Conservation (phyloP, 805 yeast species). For the Myxozyma neglecta region DNA sequence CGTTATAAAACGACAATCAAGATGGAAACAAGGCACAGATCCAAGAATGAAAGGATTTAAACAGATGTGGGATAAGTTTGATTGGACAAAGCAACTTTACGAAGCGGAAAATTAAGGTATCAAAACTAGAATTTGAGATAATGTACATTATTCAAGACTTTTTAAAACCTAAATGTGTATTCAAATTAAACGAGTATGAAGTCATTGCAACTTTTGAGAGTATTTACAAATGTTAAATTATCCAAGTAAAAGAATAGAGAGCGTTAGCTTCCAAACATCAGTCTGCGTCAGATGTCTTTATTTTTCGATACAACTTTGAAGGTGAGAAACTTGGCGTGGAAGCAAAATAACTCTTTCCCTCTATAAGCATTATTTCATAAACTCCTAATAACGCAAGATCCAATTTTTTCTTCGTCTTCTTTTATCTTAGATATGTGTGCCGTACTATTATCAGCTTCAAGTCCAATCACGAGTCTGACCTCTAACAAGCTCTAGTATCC, state of each 20-base stretch:
- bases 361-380: too few species aligned
- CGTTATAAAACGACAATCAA: slow-evolving; percentile 40
- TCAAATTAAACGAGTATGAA: not conserved
- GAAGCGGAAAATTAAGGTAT: slow-evolving; percentile 5
- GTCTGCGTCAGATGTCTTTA: too few species aligned
- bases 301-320: too few species aligned
- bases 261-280: too few species aligned
- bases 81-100: slow-evolving; percentile 38
- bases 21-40: slow-evolving; percentile 36
- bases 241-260: too few species aligned
- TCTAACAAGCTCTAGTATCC: slow-evolving; percentile 87
- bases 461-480: slow-evolving; percentile 87
- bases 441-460: slow-evolving; percentile 33
- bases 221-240: too few species aligned
- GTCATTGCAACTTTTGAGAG: too few species aligned
- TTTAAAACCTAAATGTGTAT: not conserved
- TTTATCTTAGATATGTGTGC: too few species aligned
- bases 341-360: too few species aligned
- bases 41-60: slow-evolving; percentile 41
- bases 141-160: not conserved
- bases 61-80: slow-evolving; percentile 42
- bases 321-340: too few species aligned
- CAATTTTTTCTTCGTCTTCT: too few species aligned
- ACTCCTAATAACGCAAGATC: too few species aligned
- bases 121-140: not conserved